phyloP scores from a whole-genome alignment of 2,329 filamentous ascomycete species.

The Cladophialophora exuberans region DNA sequence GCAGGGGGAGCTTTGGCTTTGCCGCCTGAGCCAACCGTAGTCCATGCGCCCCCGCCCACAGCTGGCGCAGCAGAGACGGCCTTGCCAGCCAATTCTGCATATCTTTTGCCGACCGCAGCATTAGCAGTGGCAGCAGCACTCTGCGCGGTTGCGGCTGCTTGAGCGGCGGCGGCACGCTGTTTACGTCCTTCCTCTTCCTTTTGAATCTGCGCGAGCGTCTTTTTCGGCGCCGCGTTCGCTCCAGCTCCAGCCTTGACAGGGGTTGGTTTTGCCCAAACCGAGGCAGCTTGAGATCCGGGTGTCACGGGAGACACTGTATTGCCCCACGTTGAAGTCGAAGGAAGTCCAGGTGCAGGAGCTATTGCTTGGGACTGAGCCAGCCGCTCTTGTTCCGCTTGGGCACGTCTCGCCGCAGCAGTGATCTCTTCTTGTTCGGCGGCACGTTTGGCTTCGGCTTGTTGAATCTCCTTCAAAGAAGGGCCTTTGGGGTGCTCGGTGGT shows the following conservation, averaged over 20 bases:
- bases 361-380: conserved; percentile 60
- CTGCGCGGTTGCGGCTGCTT: conserved; percentile 46
- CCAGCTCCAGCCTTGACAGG: conserved; percentile 45
- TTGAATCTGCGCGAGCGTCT: conserved; percentile 94
- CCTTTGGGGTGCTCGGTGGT: conserved; percentile 73
- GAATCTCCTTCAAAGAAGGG: conserved; percentile 93
- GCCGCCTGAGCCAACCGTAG: conserved; percentile 89
- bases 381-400: conserved; percentile 76
- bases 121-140: conserved; percentile 47
- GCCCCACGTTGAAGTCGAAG: conserved; percentile 87
- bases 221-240: conserved; percentile 61
- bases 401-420: conserved; percentile 75
- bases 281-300: conserved; percentile 47
- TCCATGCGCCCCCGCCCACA: conserved; percentile 71
- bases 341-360: conserved; percentile 75
- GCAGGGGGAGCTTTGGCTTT: conserved; percentile 77
- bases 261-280: conserved; percentile 56
- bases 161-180: conserved; percentile 66
- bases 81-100: conserved; percentile 92
- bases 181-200: conserved; percentile 93
- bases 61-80: conserved; percentile 52
- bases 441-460: conserved; percentile 91
- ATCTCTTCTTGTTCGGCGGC: conserved; percentile 85
- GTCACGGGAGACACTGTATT: conserved; percentile 71
- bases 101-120: conserved; percentile 72